Percentiles rank a stretch among this genome's conserved stretches.
These are phyloP conservation scores for Huiozyma naganishii DNA, from an alignment of 805 yeast genomes.

Conservation along the genomic window DNA sequence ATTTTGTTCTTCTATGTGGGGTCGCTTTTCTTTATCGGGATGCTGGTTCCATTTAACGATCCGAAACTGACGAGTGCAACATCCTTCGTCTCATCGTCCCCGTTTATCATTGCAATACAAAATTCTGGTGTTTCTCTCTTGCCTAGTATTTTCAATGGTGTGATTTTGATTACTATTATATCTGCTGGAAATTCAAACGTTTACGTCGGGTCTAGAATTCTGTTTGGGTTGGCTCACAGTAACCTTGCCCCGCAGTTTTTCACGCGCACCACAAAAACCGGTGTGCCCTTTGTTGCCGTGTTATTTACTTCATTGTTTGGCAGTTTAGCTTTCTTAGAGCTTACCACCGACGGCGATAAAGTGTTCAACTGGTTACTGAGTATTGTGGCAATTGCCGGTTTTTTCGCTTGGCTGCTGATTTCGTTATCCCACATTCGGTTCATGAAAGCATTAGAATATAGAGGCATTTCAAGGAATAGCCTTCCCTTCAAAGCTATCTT, in stretches of 20 bases:
- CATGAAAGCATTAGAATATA: conserved; percentile 46
- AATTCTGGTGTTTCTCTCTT: conserved; percentile 53
- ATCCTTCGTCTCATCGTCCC: conserved; percentile 42
- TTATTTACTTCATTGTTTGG: conserved; percentile 48
- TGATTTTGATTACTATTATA: conserved; percentile 47
- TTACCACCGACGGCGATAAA: conserved; percentile 37
- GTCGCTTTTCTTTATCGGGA: conserved; percentile 52
- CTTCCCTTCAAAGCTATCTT: conserved; percentile 58
- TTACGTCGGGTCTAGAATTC: conserved; percentile 53
- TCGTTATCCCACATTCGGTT: conserved; percentile 52
- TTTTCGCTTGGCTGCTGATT: conserved; percentile 59
- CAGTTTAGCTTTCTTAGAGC: conserved; percentile 44
- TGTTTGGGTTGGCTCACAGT: conserved; percentile 47
- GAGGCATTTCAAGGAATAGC: conserved; percentile 50
- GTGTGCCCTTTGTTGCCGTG: conserved; percentile 51
- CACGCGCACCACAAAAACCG: conserved; percentile 36
- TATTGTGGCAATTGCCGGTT: conserved; percentile 63
- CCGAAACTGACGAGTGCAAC: conserved; percentile 30
- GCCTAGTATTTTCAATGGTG: conserved; percentile 58
- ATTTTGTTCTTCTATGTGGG: conserved; percentile 51
- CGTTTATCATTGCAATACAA: conserved; percentile 55
- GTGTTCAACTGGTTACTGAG: conserved; percentile 62
- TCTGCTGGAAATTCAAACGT: conserved; percentile 71
- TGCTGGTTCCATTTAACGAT: conserved; percentile 56
- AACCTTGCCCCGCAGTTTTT: conserved; percentile 45